Evolutionary conservation across 1,284 basidiomycete species (phyloP).

Genomic region (Puccinia polysora): DNA sequence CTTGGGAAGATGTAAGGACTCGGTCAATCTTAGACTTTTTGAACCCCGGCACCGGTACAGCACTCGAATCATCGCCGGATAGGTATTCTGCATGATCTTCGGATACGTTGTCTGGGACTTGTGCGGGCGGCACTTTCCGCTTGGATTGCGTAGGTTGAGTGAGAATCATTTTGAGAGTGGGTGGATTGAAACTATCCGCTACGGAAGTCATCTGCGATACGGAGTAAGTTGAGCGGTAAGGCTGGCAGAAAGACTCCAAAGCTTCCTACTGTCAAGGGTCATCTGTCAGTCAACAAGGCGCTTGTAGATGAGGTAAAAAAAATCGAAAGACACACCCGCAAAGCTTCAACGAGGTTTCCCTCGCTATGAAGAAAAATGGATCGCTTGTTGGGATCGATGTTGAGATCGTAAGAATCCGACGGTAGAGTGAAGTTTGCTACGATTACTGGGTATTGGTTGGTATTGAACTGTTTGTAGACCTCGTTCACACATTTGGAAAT

Average conservation of each 20-base stretch:
- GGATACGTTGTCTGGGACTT: neutral
- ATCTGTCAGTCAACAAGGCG: slow-evolving; percentile 5
- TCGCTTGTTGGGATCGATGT: slow-evolving; percentile 93
- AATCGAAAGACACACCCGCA: slow-evolving; percentile 62
- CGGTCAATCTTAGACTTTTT: slow-evolving; percentile 6
- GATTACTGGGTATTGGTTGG: slow-evolving; percentile 73
- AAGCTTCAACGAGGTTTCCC: slow-evolving; percentile 67
- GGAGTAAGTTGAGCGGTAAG: slow-evolving; percentile 66
- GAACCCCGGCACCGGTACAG: neutral
- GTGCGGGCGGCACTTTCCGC: slow-evolving; percentile 5
- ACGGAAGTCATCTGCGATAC: slow-evolving; percentile 44
- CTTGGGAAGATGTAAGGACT: neutral
- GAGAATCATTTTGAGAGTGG: slow-evolving; percentile 19
- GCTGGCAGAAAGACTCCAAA: slow-evolving; percentile 64
- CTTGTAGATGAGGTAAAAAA: neutral
- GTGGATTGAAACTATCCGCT: neutral
- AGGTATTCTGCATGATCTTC: neutral
- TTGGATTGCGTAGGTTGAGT: slow-evolving; percentile 21
- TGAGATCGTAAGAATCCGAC: slow-evolving; percentile 81
- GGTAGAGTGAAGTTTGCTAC: slow-evolving; percentile 78
- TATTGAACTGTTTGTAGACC: slow-evolving; percentile 77
- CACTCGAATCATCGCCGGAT: neutral
- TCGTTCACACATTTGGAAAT: slow-evolving; percentile 83
- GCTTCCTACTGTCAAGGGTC: slow-evolving; percentile 54
- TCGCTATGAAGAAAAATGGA: slow-evolving; percentile 91